These are phyloP conservation scores for Paxillus rubicundulus DNA, from an alignment of 768 basidiomycete species.

Conservation along the genomic window DNA sequence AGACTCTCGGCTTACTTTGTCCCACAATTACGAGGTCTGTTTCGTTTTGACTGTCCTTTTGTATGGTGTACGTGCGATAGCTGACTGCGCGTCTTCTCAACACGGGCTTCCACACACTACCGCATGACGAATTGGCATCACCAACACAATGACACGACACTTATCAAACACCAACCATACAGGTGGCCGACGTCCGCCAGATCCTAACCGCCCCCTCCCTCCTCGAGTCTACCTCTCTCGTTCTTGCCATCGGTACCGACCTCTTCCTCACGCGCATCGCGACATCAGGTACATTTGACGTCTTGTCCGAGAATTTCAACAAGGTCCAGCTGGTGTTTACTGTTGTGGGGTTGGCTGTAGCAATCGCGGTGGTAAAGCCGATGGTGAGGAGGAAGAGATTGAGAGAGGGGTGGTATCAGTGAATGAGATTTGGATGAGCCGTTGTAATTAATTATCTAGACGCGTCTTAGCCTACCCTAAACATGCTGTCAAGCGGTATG, in stretches of 20 bases:
- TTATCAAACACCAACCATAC: not conserved
- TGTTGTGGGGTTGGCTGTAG: constrained; percentile 63
- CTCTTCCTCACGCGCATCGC: constrained; percentile 83
- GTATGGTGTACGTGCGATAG: constrained; percentile 19
- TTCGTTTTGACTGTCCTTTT: not conserved
- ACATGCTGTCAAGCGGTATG: not conserved
- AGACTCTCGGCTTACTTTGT: constrained; percentile 58
- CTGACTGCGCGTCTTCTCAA: not conserved
- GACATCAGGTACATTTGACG: constrained; percentile 90
- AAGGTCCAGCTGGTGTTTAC: constrained; percentile 88
- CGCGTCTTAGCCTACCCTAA: constrained; percentile 30
- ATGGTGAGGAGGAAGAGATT: constrained; percentile 71
- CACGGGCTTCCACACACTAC: not conserved
- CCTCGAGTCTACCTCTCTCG: constrained; percentile 88
- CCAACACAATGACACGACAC: too few relatives aligned
- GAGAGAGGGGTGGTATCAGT: constrained; percentile 67
- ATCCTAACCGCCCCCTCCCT: constrained; percentile 81
- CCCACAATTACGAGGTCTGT: constrained; percentile 54
- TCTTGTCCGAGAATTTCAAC: constrained; percentile 90
- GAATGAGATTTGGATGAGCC: too few relatives aligned
- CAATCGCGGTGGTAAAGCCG: constrained; percentile 79
- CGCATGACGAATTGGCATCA: not conserved
- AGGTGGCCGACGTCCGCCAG: constrained; percentile 67
- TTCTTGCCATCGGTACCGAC: constrained; percentile 86
- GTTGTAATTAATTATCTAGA: not conserved